These are phyloP conservation scores for Marasmius fiardii DNA, from an alignment of 1,284 basidiomycete species.

Conservation along the genomic window DNA sequence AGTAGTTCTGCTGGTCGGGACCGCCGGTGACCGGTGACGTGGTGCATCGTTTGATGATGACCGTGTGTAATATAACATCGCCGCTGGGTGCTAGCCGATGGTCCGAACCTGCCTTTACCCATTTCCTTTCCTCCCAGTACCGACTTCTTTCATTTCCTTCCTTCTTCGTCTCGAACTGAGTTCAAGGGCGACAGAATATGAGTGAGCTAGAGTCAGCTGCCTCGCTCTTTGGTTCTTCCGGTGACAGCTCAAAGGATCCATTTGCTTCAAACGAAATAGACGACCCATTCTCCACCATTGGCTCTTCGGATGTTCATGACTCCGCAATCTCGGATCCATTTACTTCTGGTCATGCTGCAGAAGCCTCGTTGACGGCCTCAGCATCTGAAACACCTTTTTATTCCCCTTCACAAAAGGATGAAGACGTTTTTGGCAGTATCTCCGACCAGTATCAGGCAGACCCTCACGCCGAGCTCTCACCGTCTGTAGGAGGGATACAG, in stretches of 20 bases:
- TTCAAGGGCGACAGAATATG: slow-evolving; percentile 32
- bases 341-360: background rate
- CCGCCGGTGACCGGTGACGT: too few relatives aligned
- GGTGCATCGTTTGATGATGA: too few relatives aligned
- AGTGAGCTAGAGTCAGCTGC: slow-evolving; percentile 71
- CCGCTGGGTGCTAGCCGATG: too few relatives aligned
- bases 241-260: slow-evolving; percentile 56
- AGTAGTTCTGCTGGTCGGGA: too few relatives aligned
- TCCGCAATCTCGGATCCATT: slow-evolving; percentile 24
- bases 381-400: background rate
- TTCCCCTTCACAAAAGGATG: too few relatives aligned
- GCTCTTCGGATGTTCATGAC: slow-evolving; percentile 18
- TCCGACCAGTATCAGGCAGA: too few relatives aligned
- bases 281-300: slow-evolving; percentile 11
- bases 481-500: background rate
- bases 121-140: background rate
- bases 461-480: background rate
- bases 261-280: slow-evolving; percentile 58
- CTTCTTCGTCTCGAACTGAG: background rate
- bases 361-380: background rate
- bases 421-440: too few relatives aligned
- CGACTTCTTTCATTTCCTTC: background rate
- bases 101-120: background rate
- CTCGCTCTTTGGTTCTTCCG: slow-evolving; percentile 66
- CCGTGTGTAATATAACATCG: too few relatives aligned